phyloP scores from a whole-genome alignment of 2,329 filamentous ascomycete genomes.

The Aspergillus spinulosporus region DNA sequence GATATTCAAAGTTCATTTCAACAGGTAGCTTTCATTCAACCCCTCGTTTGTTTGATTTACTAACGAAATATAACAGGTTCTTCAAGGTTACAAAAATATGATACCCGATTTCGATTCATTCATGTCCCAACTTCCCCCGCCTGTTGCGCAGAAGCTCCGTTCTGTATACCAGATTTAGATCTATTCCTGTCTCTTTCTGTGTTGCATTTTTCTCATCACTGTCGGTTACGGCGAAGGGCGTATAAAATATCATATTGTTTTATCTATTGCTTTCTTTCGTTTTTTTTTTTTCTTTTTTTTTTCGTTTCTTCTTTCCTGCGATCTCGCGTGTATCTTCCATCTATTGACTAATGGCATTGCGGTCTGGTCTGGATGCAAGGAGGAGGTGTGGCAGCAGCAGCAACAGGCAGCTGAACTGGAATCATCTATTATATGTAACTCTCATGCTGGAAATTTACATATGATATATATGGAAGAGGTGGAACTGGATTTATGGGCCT shows the following conservation, averaged over 20 bases:
- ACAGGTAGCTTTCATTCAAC: slow-evolving; percentile 53
- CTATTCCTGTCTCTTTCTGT: slow-evolving; percentile 19
- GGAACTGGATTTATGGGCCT: background rate
- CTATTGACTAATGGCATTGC: slow-evolving; percentile 15
- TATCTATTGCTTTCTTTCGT: slow-evolving; percentile 13
- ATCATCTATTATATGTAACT: background rate
- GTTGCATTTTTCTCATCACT: slow-evolving; percentile 15
- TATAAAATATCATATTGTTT: slow-evolving; percentile 23
- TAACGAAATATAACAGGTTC: slow-evolving; percentile 31
- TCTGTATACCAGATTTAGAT: slow-evolving; percentile 45
- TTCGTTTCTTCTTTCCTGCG: slow-evolving; percentile 19
- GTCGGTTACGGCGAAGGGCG: slow-evolving; percentile 26
- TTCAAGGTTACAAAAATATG: slow-evolving; percentile 50
- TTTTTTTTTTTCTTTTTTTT: slow-evolving; percentile 6
- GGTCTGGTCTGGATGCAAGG: slow-evolving; percentile 1
- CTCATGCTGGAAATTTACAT: background rate
- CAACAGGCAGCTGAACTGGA: background rate
- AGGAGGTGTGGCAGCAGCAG: background rate
- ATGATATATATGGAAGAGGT: background rate
- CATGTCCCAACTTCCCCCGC: slow-evolving; percentile 42
- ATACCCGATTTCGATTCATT: slow-evolving; percentile 51
- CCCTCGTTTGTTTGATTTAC: background rate
- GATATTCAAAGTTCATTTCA: slow-evolving; percentile 73
- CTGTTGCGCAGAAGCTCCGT: slow-evolving; percentile 44
- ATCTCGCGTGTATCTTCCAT: slow-evolving; percentile 12